Evolutionary conservation across 202 grass and related monocot species (phyloP), one percentile per base, ranked within the genome.

Genomic region (Brachypodium distachyon): DNA sequence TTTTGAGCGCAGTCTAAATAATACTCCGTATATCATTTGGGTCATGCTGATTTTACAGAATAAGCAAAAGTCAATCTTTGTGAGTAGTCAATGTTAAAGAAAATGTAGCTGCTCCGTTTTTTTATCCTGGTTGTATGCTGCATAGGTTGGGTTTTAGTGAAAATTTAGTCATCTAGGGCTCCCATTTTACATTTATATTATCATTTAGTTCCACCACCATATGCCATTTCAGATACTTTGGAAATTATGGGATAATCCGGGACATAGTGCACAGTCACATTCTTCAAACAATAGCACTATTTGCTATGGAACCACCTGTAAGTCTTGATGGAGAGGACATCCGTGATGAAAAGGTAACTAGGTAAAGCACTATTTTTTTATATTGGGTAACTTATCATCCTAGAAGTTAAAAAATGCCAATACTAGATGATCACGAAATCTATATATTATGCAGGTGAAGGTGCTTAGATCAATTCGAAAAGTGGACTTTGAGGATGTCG

Each of bases 301-400:
- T 97, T 64, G 90, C 91, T 61, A 97, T 97, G 94, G 94, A 97
- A 84, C 88, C 74, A 34, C 94, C 90, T 54, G 94, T 97, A 64
- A 93, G 90, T 67, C 90, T 97, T 83, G 81, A 93, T 76, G 94
- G 94, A 73, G 94, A 97, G 84, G 94, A 97, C 79, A 93, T 97
- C 74, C 86, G 90, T 70, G 82, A 97, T 91, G 94, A 97, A 83
- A 97, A 97, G 94, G 93, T 93, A 69, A 69, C 46, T 8, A 4
- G 48, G 50, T 48, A 75, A 59, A 67, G 18, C 25, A 39, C 19
- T 62, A 47, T 29, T 40, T 9, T 46, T 42, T 83, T 18, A 43
- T 50, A 77, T 18, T 2, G 26, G 17, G 44, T 53, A 26, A 49
- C 41, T 81, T 65, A 5, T 77, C 38, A 40, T 37, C 16, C 28